These are phyloP conservation scores for Chalciporus piperatus DNA, from an alignment of 768 basidiomycete genomes.

Conservation along the genomic window DNA sequence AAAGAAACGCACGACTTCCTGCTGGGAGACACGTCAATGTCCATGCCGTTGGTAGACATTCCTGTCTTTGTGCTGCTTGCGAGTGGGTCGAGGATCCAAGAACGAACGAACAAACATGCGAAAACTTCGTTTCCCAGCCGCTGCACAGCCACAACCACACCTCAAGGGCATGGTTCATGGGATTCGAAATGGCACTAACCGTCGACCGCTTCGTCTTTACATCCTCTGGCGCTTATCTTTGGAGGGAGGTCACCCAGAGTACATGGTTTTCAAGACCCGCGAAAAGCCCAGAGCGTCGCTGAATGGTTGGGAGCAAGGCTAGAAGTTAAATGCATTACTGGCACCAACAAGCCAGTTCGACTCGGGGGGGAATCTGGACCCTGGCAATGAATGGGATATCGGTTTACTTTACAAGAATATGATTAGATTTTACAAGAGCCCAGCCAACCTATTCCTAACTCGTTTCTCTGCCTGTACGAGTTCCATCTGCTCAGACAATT, in stretches of 20 bases:
- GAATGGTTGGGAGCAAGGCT: too few species aligned
- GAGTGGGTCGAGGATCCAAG: slow-evolving; percentile 9
- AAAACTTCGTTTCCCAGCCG: slow-evolving; percentile 30
- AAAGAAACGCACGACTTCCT: slow-evolving; percentile 54
- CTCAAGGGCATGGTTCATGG: too few species aligned
- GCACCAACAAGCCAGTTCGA: too few species aligned
- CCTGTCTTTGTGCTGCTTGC: slow-evolving; percentile 7
- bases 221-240: too few species aligned
- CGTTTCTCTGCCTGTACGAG: slow-evolving; percentile 59
- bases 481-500: slow-evolving; percentile 47
- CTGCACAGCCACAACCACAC: slow-evolving; percentile 23
- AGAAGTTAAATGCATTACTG: too few species aligned
- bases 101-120: slow-evolving; percentile 29
- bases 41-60: slow-evolving; percentile 59
- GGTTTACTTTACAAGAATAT: neutral
- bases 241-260: neutral
- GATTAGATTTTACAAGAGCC: slow-evolving; percentile 29
- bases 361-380: too few species aligned
- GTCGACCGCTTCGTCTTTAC: too few species aligned
- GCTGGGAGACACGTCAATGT: slow-evolving; percentile 58
- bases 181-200: too few species aligned
- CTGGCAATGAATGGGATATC: neutral
- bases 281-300: too few species aligned
- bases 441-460: slow-evolving; percentile 49
- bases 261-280: too few species aligned